Base-by-base conservation (phyloP, 495 filamentous ascomycete species). In the Trichoderma erinaceum region DNA sequence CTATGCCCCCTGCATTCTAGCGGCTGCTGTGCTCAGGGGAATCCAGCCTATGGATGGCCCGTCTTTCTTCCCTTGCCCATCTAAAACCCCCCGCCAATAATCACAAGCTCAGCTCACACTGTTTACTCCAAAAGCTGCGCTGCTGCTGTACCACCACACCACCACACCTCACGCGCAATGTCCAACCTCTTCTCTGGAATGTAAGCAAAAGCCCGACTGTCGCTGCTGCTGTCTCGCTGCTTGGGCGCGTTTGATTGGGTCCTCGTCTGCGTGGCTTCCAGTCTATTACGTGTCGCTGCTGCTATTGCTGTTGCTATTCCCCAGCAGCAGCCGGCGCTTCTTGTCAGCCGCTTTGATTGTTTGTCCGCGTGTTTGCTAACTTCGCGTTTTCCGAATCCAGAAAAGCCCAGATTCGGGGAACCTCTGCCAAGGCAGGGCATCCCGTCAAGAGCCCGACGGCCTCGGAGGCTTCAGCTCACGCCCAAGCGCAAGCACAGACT, bases 131-230 rank as follows among this genome's bases (percentile, higher is more conserved):
- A 61, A 29, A 29, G 23, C 56, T 32, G 21, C 48, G 35, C 35
- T 38, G 35, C 35, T 38, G 35, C 35, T 38, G 35, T 38, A 38
- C 35, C 35, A 38, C 35, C 35, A 38, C 35, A 38, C 35, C 35
- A 38, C 35, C 2, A 3, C 35, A 6, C 4, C 35, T 7, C 35
- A 48, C 27, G 27, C 56, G 50, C 50, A 61, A 92, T 92, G 89
- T 88, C 89, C 68, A 90, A 87, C 76, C 83, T 91, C 75, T 90
- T 92, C 74, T 90, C 89, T 75, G 89, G 89, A 77, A 89, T 92
- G 89, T 92, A 83, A 83, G 89, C 89, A 66, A 50, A 66, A 4
- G 6, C 43, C 70, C 65, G 66, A 29, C 27, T 66, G 67, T 65
- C 15, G 44, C 25, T 48, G 63, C 21, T 68, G 27, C 70, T 66